Percentiles rank a stretch among this genome's conserved stretches.
Evolutionary conservation across 495 filamentous ascomycete species (phyloP).

Genomic region (Neurospora sp.): DNA sequence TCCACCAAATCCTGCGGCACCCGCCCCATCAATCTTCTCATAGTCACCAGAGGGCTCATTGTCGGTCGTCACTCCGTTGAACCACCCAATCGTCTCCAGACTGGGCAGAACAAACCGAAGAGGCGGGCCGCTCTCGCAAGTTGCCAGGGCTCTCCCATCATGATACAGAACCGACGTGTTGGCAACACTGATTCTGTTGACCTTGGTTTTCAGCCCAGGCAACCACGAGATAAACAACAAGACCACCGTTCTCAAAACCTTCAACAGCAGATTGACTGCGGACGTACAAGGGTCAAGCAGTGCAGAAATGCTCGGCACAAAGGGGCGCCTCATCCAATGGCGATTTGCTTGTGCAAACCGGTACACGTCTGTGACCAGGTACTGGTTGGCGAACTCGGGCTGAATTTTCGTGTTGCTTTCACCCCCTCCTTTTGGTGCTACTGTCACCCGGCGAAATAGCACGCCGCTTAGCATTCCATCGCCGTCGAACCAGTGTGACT

Average conservation of each 20-base stretch:
- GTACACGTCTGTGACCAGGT: slow-evolving; percentile 53
- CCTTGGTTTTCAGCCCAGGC: slow-evolving; percentile 36
- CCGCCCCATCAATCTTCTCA: slow-evolving; percentile 26
- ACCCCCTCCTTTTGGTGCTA: slow-evolving; percentile 3
- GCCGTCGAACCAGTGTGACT: slow-evolving; percentile 61
- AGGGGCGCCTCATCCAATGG: background rate
- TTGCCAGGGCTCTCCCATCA: slow-evolving; percentile 54
- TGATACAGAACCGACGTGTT: slow-evolving; percentile 55
- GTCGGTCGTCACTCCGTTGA: slow-evolving; percentile 34
- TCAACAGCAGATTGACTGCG: background rate
- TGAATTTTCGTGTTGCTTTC: slow-evolving; percentile 18
- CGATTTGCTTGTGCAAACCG: slow-evolving; percentile 38
- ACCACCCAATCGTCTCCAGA: slow-evolving; percentile 58
- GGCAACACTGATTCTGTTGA: slow-evolving; percentile 54
- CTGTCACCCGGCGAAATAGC: slow-evolving; percentile 31
- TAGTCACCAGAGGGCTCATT: background rate
- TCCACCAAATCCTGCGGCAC: slow-evolving; percentile 41
- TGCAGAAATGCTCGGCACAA: slow-evolving; percentile 1
- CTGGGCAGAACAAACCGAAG: slow-evolving; percentile 50
- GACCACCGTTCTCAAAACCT: background rate
- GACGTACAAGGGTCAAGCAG: background rate
- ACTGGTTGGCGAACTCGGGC: slow-evolving; percentile 55
- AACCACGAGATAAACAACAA: slow-evolving; percentile 20
- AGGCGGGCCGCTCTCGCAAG: slow-evolving; percentile 57
- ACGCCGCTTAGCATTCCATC: slow-evolving; percentile 63